Evolutionary conservation across 257 asterid genomes (phyloP).

Genomic region (Solanum corneliomulleri): DNA sequence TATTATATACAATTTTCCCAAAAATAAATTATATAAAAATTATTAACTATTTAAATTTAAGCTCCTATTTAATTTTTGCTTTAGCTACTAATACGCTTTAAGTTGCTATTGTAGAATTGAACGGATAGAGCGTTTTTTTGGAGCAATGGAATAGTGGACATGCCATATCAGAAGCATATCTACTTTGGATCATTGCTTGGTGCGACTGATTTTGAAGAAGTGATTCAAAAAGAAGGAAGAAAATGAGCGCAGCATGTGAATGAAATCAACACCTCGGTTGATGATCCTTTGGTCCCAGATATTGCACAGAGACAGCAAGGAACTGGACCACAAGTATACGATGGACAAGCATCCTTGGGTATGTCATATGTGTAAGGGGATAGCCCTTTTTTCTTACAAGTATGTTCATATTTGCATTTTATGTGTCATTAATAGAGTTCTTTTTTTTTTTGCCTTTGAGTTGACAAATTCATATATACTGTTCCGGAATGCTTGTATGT

Average conservation of each 20-base stretch:
- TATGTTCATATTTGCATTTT: neutral
- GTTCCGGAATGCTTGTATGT: neutral
- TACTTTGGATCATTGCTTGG: neutral
- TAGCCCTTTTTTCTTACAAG: neutral
- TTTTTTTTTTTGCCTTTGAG: neutral
- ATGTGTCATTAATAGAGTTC: neutral
- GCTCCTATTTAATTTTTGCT: too few relatives aligned
- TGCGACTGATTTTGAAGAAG: neutral
- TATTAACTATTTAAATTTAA: too few relatives aligned
- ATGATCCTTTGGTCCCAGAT: neutral
- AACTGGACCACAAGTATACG: too few relatives aligned
- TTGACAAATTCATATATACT: neutral
- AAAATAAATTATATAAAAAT: too few relatives aligned
- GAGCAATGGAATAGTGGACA: neutral
- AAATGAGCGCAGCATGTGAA: too few relatives aligned
- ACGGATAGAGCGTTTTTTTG: neutral
- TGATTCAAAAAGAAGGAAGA: too few relatives aligned
- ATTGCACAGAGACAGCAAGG: neutral
- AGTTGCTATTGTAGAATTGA: too few relatives aligned
- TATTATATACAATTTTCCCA: too few relatives aligned
- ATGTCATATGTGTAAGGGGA: neutral
- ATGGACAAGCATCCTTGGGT: too few relatives aligned
- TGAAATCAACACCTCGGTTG: neutral
- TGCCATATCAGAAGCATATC: neutral
- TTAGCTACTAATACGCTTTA: too few relatives aligned